Evolutionary conservation across 257 asterid genomes (phyloP).

Genomic region (Marsdenia floribunda): DNA sequence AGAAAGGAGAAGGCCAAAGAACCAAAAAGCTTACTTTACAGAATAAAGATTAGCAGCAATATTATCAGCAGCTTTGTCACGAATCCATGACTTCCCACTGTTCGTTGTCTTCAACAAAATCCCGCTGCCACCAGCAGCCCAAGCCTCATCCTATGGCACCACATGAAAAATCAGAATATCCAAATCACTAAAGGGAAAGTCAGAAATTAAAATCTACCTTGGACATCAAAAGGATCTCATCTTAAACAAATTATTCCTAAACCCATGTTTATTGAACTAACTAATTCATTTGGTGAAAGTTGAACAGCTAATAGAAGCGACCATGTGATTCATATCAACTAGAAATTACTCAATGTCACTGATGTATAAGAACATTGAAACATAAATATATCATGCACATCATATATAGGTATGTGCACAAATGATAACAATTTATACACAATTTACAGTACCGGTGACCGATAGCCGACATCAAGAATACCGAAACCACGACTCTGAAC

Average conservation of each 20-base stretch:
- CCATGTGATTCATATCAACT: background rate
- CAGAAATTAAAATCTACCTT: background rate
- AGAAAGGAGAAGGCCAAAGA: background rate
- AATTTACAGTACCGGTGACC: conserved; percentile 50
- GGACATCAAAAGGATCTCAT: background rate
- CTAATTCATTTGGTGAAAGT: background rate
- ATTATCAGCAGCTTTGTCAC: conserved; percentile 93
- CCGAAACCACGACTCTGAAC: conserved; percentile 91
- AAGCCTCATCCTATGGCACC: conserved; percentile 67
- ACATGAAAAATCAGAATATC: conserved; percentile 3
- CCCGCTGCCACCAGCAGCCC: conserved; percentile 99
- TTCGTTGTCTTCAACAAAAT: conserved; percentile 76
- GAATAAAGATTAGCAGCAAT: conserved; percentile 97
- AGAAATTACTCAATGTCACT: background rate
- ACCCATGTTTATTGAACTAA: background rate
- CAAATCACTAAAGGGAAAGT: no score
- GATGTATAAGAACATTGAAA: background rate
- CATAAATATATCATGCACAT: background rate
- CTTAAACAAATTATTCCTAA: background rate
- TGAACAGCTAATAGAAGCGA: background rate
- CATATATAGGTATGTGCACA: background rate
- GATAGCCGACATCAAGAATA: conserved; percentile 84
- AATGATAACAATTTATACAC: background rate
- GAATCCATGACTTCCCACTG: conserved; percentile 85
- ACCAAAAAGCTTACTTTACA: conserved; percentile 64